Conservation (phyloP, 1,284 basidiomycete species). For the Naganishia sp. region DNA sequence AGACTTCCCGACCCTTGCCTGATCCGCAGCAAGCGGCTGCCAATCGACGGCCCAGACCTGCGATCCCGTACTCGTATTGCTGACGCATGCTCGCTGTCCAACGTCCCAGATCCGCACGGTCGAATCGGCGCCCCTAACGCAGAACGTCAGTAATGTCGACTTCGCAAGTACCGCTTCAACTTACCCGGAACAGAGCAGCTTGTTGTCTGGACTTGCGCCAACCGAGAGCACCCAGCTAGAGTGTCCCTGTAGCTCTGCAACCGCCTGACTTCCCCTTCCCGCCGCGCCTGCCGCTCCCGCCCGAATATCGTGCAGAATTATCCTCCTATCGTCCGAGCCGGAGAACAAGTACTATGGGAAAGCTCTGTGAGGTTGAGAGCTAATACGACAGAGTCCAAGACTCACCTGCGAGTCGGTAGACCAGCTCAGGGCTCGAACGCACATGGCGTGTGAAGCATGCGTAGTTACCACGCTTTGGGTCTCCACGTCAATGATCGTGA, state of each 20-base stretch:
- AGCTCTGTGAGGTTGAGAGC: neutral
- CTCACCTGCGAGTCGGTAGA: slow-evolving; percentile 70
- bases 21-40: slow-evolving; percentile 65
- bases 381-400: slow-evolving; percentile 7
- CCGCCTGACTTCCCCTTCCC: slow-evolving; percentile 67
- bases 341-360: slow-evolving; percentile 69
- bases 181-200: slow-evolving; percentile 75
- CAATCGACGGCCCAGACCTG: slow-evolving; percentile 85
- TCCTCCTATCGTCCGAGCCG: slow-evolving; percentile 82
- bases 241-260: slow-evolving; percentile 78
- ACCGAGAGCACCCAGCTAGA: slow-evolving; percentile 80
- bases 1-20: slow-evolving; percentile 57
- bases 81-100: slow-evolving; percentile 70
- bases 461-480: slow-evolving; percentile 65
- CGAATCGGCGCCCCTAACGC: slow-evolving; percentile 72
- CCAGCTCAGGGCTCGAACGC: slow-evolving; percentile 78
- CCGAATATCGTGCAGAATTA: slow-evolving; percentile 78
- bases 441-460: slow-evolving; percentile 81
- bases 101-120: slow-evolving; percentile 87
- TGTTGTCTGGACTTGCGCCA: slow-evolving; percentile 75
- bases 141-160: neutral
- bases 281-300: slow-evolving; percentile 42
- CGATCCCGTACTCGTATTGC: slow-evolving; percentile 71
- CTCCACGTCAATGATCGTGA: slow-evolving; percentile 75
- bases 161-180: slow-evolving; percentile 40